Evolutionary conservation across 2,329 filamentous ascomycete species (phyloP).

Genomic region (Zymoseptoria tritici): DNA sequence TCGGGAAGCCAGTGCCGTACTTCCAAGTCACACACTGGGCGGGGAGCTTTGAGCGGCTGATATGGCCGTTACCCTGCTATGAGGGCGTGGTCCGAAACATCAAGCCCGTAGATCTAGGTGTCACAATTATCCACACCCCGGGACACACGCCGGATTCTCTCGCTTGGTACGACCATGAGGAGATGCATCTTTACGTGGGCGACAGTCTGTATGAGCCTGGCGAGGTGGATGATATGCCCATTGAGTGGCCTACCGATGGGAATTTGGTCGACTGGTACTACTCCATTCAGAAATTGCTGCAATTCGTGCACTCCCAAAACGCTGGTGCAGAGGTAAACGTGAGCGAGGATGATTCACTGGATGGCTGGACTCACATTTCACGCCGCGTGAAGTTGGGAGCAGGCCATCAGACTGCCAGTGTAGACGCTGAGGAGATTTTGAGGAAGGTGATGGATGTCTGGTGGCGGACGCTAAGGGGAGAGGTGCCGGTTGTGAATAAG

Average conservation of each 20-base stretch:
- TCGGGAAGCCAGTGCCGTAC: conserved; percentile 31
- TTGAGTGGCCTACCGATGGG: conserved; percentile 34
- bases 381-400: conserved; percentile 20
- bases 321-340: background rate
- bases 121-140: conserved; percentile 41
- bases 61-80: conserved; percentile 8
- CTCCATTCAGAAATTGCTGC: conserved; percentile 30
- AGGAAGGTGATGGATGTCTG: conserved; percentile 30
- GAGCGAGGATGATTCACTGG: no score
- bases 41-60: conserved; percentile 30
- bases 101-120: conserved; percentile 22
- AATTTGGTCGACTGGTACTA: conserved; percentile 34
- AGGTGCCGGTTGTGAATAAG: conserved; percentile 29
- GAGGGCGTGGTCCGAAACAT: background rate
- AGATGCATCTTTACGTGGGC: conserved; percentile 40
- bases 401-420: conserved; percentile 34
- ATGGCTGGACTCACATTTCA: conserved; percentile 19
- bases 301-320: conserved; percentile 31
- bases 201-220: conserved; percentile 40
- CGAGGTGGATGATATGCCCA: conserved; percentile 29
- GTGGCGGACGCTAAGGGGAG: conserved; percentile 26
- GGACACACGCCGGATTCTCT: conserved; percentile 43
- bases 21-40: conserved; percentile 40
- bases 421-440: conserved; percentile 33
- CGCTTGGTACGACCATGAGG: conserved; percentile 39